Conservation (phyloP, 768 basidiomycete species). For the Boletus pseudopeckii region DNA sequence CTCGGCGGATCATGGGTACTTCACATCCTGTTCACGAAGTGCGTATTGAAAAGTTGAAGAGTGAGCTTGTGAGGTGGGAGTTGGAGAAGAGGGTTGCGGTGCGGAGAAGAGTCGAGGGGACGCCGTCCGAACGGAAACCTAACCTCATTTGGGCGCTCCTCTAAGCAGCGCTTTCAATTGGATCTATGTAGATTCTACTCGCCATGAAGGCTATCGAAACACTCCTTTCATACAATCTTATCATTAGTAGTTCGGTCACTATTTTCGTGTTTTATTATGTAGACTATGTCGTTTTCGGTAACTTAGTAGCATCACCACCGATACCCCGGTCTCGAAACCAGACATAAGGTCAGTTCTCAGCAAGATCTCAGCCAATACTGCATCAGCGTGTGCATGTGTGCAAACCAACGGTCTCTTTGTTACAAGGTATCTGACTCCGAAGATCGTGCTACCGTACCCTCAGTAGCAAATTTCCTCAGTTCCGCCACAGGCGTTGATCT, state of each 20-base stretch:
- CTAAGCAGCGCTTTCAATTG: constrained; percentile 4
- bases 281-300: background rate
- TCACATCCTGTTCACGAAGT: constrained; percentile 46
- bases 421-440: background rate
- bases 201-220: background rate
- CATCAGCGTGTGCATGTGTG: too few relatives aligned
- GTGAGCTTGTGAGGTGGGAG: constrained; percentile 48
- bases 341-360: background rate
- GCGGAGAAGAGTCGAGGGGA: constrained; percentile 21
- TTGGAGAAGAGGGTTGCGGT: constrained; percentile 30
- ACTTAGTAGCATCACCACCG: background rate
- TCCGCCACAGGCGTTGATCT: constrained; percentile 29
- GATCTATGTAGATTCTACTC: background rate
- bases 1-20: constrained; percentile 34
- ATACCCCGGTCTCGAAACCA: background rate
- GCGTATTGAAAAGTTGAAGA: constrained; percentile 38
- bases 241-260: constrained; percentile 3
- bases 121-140: constrained; percentile 13
- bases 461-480: constrained; percentile 12
- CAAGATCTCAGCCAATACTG: background rate
- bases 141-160: constrained; percentile 9
- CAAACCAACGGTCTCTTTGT: too few relatives aligned
- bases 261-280: constrained; percentile 1
- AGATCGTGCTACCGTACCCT: background rate
- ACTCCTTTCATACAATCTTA: background rate